Percentiles rank a stretch among this genome's conserved stretches.
Conservation (phyloP, 306 rosid species). For the Cicer judaicum region DNA sequence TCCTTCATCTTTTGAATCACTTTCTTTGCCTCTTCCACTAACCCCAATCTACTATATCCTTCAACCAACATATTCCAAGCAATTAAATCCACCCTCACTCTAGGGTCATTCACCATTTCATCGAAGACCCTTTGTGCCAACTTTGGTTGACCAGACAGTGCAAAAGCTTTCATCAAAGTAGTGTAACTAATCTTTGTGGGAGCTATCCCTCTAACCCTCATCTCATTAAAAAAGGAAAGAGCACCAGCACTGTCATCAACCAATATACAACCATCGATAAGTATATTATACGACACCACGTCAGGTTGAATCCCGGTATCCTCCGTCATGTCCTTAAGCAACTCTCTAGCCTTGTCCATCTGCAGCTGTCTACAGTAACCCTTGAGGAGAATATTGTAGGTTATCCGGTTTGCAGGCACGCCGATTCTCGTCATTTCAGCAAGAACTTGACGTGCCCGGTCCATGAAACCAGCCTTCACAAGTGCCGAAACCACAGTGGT, state of each 20-base stretch:
- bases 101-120: slow-evolving; percentile 80
- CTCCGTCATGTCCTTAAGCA: slow-evolving; percentile 82
- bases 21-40: slow-evolving; percentile 80
- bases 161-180: slow-evolving; percentile 94
- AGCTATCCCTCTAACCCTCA: slow-evolving; percentile 86
- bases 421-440: slow-evolving; percentile 87
- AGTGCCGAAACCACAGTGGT: slow-evolving; percentile 91
- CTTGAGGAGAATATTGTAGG: slow-evolving; percentile 85
- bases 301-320: slow-evolving; percentile 81
- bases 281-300: slow-evolving; percentile 85
- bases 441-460: slow-evolving; percentile 82
- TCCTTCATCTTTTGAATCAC: slow-evolving; percentile 82
- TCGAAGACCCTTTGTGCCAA: slow-evolving; percentile 88
- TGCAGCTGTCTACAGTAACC: slow-evolving; percentile 85
- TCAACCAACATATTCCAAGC: slow-evolving; percentile 98
- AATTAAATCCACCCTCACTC: slow-evolving; percentile 78
- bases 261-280: slow-evolving; percentile 88
- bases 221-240: slow-evolving; percentile 83
- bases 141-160: slow-evolving; percentile 88
- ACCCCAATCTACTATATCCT: slow-evolving; percentile 88
- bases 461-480: slow-evolving; percentile 83
- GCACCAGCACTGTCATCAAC: slow-evolving; percentile 94
- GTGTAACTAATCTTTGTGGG: slow-evolving; percentile 97
- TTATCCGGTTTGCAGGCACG: slow-evolving; percentile 77
- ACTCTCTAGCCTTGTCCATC: slow-evolving; percentile 74